Percentiles rank a stretch among this genome's conserved stretches.
phyloP scores from a whole-genome alignment of 164 flowering plant genomes.

The Aristolochia contorta region DNA sequence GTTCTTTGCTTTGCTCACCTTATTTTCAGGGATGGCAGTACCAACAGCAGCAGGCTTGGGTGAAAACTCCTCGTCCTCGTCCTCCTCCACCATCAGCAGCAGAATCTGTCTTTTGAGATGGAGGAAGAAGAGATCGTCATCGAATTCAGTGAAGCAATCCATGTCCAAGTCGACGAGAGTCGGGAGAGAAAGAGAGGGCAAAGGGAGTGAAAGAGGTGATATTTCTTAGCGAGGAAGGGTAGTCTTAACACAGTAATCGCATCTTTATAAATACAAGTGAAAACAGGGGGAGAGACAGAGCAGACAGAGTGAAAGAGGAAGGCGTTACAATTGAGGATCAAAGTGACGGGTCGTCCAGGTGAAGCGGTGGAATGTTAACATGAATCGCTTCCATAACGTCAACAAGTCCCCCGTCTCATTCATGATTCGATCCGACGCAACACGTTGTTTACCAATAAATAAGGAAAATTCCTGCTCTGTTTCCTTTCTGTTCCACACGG shows the following conservation, averaged over 20 bases:
- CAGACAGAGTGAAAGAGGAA: not conserved
- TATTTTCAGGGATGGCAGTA: not conserved
- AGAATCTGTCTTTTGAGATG: slow-evolving; percentile 37
- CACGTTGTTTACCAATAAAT: too few relatives aligned
- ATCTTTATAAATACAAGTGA: not conserved
- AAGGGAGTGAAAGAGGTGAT: not conserved
- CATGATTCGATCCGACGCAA: too few relatives aligned
- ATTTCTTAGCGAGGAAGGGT: not conserved
- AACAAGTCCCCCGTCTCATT: too few relatives aligned
- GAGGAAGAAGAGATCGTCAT: slow-evolving; percentile 30
- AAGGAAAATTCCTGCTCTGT: too few relatives aligned
- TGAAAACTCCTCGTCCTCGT: slow-evolving; percentile 1
- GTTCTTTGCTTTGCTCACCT: not conserved
- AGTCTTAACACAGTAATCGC: not conserved
- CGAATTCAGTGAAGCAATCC: slow-evolving; percentile 8
- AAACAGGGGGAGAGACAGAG: slow-evolving; percentile 3
- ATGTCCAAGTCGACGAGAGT: not conserved
- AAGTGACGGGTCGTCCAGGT: not conserved
- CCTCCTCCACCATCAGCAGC: slow-evolving; percentile 36
- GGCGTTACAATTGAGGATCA: slow-evolving; percentile 1
- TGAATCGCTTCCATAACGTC: too few relatives aligned
- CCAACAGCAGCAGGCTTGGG: not conserved
- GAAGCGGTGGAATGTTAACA: too few relatives aligned
- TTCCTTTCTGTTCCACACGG: too few relatives aligned
- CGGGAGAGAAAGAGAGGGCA: slow-evolving; percentile 1